Evolutionary conservation across 306 rosid genomes (phyloP).

Genomic region (Oxytropis ochrocephala): DNA sequence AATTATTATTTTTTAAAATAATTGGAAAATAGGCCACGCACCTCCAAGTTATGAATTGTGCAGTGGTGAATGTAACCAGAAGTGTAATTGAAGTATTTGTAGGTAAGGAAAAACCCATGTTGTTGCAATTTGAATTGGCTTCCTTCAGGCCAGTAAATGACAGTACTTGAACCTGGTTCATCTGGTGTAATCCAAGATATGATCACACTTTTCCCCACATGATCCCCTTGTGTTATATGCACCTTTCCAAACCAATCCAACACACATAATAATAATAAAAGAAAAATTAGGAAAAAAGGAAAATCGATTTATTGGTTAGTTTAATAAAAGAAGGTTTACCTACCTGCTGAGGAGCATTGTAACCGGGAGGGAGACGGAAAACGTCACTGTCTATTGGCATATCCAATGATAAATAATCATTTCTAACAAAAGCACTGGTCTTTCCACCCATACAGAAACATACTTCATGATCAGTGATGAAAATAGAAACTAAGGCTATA

Average conservation of each 20-base stretch:
- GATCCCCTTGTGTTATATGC: constrained; percentile 84
- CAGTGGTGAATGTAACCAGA: constrained; percentile 76
- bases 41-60: constrained; percentile 35
- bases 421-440: constrained; percentile 46
- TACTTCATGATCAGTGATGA: neutral
- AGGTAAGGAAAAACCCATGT: too few species aligned
- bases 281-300: neutral
- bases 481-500: constrained; percentile 27
- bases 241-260: constrained; percentile 47
- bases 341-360: constrained; percentile 78
- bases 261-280: neutral
- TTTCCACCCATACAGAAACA: constrained; percentile 31
- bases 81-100: constrained; percentile 52
- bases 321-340: too few species aligned
- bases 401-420: constrained; percentile 39
- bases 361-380: constrained; percentile 53
- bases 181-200: constrained; percentile 64
- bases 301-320: too few species aligned
- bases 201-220: constrained; percentile 56
- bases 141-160: constrained; percentile 45
- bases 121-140: too few species aligned
- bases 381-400: constrained; percentile 69
- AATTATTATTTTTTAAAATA: too few species aligned
- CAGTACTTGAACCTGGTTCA: constrained; percentile 57
- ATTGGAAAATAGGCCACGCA: neutral